These are phyloP conservation scores for Penicillium olsonii DNA, from an alignment of 2,329 filamentous ascomycete genomes.

Conservation along the genomic window DNA sequence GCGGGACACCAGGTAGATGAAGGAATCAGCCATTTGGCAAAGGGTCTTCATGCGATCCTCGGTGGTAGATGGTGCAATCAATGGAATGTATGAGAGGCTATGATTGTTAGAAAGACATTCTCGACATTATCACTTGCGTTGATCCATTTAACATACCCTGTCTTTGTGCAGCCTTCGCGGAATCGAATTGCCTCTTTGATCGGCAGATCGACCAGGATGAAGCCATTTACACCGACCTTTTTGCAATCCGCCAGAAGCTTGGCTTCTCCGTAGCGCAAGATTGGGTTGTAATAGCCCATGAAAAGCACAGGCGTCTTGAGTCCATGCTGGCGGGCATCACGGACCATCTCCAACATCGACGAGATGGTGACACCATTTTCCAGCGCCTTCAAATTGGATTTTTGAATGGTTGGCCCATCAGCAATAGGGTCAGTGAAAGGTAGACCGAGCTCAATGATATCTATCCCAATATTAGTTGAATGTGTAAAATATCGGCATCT, in stretches of 20 bases:
- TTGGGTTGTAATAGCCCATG: slow-evolving; percentile 99
- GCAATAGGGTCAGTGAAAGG: slow-evolving; percentile 98
- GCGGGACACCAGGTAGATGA: slow-evolving; percentile 97
- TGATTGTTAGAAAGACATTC: background rate
- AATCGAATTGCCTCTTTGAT: slow-evolving; percentile 91
- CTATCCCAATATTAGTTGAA: slow-evolving; percentile 46
- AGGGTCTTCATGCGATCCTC: slow-evolving; percentile 92
- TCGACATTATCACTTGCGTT: background rate
- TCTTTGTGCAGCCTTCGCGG: slow-evolving; percentile 36
- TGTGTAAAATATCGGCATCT: slow-evolving; percentile 7
- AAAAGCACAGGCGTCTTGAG: slow-evolving; percentile 81
- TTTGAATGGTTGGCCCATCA: slow-evolving; percentile 96
- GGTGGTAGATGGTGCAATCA: slow-evolving; percentile 92
- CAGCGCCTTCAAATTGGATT: slow-evolving; percentile 86
- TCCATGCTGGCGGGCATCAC: slow-evolving; percentile 73
- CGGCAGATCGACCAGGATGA: slow-evolving; percentile 93
- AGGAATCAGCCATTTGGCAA: slow-evolving; percentile 95
- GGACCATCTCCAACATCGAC: slow-evolving; percentile 79
- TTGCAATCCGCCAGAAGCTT: slow-evolving; percentile 80
- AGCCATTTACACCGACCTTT: slow-evolving; percentile 85
- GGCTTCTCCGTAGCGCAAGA: slow-evolving; percentile 93
- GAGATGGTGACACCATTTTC: slow-evolving; percentile 83
- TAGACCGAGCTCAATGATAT: slow-evolving; percentile 92
- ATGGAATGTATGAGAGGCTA: slow-evolving; percentile 87
- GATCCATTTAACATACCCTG: slow-evolving; percentile 29